phyloP scores from a whole-genome alignment of 2,329 filamentous ascomycete species.

The Periconia sp. region DNA sequence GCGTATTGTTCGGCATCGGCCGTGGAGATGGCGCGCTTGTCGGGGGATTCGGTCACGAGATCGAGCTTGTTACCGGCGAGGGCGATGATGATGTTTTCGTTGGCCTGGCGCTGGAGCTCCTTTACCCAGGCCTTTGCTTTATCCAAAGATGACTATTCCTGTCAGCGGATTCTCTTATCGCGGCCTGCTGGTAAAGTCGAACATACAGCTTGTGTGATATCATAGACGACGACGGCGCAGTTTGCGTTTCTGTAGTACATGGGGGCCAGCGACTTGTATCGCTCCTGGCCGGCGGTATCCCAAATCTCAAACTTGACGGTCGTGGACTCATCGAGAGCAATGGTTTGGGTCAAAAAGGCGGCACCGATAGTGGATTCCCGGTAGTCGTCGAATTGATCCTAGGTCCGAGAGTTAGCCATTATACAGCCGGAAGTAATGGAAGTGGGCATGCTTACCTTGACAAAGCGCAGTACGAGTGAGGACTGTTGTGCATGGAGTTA shows the following conservation, averaged over 20 bases:
- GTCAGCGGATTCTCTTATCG: constrained; percentile 22
- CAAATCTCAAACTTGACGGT: constrained; percentile 99
- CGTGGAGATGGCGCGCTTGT: constrained; percentile 88
- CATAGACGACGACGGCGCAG: constrained; percentile 98
- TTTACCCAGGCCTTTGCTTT: constrained; percentile 99
- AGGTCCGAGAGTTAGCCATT: constrained; percentile 2
- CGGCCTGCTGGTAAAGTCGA: background rate
- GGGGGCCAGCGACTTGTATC: constrained; percentile 97
- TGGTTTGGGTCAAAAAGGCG: constrained; percentile 98
- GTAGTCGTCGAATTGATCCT: constrained; percentile 99
- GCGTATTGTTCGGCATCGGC: constrained; percentile 95
- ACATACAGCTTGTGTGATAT: constrained; percentile 97
- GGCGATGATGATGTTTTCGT: constrained; percentile 99
- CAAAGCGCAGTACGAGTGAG: constrained; percentile 95
- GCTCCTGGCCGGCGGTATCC: constrained; percentile 88
- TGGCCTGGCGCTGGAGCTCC: constrained; percentile 96
- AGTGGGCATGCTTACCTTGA: constrained; percentile 68
- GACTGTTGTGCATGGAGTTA: constrained; percentile 61
- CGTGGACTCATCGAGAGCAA: constrained; percentile 95
- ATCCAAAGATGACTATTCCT: constrained; percentile 80
- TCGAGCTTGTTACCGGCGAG: constrained; percentile 60
- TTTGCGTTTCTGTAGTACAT: constrained; percentile 99
- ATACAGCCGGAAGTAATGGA: background rate
- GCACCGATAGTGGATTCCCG: constrained; percentile 97
- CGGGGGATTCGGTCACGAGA: constrained; percentile 88